Evolutionary conservation across 2,329 filamentous ascomycete genomes (phyloP).

Genomic region (Orbilia javanica): DNA sequence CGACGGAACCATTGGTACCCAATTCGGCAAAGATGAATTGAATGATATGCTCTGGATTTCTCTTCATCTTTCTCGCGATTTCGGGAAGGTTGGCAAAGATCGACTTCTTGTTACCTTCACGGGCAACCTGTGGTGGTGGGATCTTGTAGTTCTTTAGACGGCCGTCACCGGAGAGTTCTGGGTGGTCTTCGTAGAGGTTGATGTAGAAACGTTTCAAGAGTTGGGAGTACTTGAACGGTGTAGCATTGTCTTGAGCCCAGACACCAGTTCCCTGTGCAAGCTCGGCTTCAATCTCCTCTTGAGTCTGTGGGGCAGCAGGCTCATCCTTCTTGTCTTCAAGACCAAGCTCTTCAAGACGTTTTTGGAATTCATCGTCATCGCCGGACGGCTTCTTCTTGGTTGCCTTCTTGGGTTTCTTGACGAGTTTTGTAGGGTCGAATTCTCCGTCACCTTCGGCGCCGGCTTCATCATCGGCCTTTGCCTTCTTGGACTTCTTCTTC

Average conservation of each 20-base stretch:
- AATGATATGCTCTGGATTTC: constrained; percentile 96
- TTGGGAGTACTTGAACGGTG: constrained; percentile 83
- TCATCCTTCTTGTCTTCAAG: constrained; percentile 71
- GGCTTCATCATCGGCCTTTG: constrained; percentile 73
- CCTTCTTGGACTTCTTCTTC: constrained; percentile 62
- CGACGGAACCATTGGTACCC: constrained; percentile 95
- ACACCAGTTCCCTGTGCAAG: constrained; percentile 84
- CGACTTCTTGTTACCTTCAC: constrained; percentile 99
- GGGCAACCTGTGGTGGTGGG: constrained; percentile 95
- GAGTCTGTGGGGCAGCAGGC: constrained; percentile 71
- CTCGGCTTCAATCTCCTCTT: constrained; percentile 79
- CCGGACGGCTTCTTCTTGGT: constrained; percentile 68
- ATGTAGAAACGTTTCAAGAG: constrained; percentile 94
- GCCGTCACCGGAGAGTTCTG: constrained; percentile 89
- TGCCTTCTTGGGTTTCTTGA: constrained; percentile 68
- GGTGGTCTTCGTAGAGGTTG: constrained; percentile 94
- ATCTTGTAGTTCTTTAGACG: constrained; percentile 96
- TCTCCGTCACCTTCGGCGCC: constrained; percentile 83
- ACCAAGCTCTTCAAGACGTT: constrained; percentile 68
- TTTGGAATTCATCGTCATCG: constrained; percentile 68
- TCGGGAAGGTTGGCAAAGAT: constrained; percentile 99
- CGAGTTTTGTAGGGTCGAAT: constrained; percentile 79
- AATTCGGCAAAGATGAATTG: constrained; percentile 97
- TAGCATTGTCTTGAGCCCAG: constrained; percentile 84
- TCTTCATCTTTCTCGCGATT: constrained; percentile 99